Evolutionary conservation across 1,139 yeast species (phyloP).

Genomic region (Geotrichum macrosporum): DNA sequence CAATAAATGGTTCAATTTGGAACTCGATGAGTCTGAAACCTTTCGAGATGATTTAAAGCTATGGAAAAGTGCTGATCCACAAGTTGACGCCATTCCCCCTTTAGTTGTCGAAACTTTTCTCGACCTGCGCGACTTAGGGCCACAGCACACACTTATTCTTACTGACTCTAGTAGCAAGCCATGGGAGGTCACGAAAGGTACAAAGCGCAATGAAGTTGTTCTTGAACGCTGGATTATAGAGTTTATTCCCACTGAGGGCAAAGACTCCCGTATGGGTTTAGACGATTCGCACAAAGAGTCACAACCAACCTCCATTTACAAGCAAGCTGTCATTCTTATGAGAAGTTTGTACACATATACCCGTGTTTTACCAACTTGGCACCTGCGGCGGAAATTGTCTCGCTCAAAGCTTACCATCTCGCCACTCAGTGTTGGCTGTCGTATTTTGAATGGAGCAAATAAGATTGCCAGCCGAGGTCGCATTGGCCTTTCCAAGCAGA

Average conservation of each 20-base stretch:
- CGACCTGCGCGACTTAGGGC: slow-evolving; percentile 59
- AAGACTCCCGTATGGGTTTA: slow-evolving; percentile 58
- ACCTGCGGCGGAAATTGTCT: slow-evolving; percentile 44
- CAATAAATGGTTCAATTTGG: slow-evolving; percentile 60
- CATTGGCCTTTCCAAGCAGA: slow-evolving; percentile 71
- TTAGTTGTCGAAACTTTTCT: slow-evolving; percentile 79
- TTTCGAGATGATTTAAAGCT: slow-evolving; percentile 53
- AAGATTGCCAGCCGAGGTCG: slow-evolving; percentile 80
- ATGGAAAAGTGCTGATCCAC: slow-evolving; percentile 49
- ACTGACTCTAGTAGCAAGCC: slow-evolving; percentile 45
- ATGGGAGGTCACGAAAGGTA: slow-evolving; percentile 52
- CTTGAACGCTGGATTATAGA: slow-evolving; percentile 90
- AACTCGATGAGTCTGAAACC: slow-evolving; percentile 46
- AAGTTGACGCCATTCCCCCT: slow-evolving; percentile 52
- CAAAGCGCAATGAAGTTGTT: slow-evolving; percentile 71
- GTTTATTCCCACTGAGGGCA: slow-evolving; percentile 60
- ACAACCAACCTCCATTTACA: slow-evolving; percentile 59
- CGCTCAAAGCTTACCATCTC: slow-evolving; percentile 41
- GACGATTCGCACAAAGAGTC: slow-evolving; percentile 38
- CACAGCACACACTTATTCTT: slow-evolving; percentile 51
- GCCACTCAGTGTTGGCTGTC: slow-evolving; percentile 50
- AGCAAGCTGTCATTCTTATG: slow-evolving; percentile 67
- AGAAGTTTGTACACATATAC: slow-evolving; percentile 67
- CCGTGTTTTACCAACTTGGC: slow-evolving; percentile 68
- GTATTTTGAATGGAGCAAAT: slow-evolving; percentile 69